Conservation (phyloP, 441 rosid genomes). For the Erysimum pusillum region DNA sequence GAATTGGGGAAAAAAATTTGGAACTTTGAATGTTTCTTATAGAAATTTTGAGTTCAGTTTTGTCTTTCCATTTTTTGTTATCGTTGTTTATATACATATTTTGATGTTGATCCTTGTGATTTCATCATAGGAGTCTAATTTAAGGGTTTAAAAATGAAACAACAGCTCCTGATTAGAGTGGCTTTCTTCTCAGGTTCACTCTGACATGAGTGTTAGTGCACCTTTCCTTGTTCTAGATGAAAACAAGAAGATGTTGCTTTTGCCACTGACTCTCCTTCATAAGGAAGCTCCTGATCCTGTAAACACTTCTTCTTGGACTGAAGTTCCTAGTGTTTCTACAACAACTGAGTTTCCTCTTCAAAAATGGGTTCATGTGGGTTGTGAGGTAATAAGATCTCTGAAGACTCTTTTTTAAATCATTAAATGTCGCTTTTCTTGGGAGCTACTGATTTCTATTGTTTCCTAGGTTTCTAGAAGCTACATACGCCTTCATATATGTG, state of each 20-base stretch:
- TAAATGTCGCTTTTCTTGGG: neutral
- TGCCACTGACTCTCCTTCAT: slow-evolving; percentile 51
- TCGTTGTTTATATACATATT: neutral
- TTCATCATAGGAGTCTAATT: neutral
- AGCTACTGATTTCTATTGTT: neutral
- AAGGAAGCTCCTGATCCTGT: slow-evolving; percentile 54
- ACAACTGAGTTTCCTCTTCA: slow-evolving; percentile 53
- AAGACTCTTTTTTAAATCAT: neutral
- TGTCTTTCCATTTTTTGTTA: slow-evolving; percentile 2
- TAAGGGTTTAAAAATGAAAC: neutral
- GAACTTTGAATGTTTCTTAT: slow-evolving; percentile 12
- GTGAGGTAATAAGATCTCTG: slow-evolving; percentile 51
- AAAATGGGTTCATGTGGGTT: slow-evolving; percentile 79
- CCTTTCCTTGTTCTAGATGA: slow-evolving; percentile 70
- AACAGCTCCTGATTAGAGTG: slow-evolving; percentile 6
- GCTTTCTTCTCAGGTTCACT: slow-evolving; percentile 51
- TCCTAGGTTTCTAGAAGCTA: slow-evolving; percentile 54
- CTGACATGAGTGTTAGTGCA: slow-evolving; percentile 50
- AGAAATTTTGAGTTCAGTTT: neutral
- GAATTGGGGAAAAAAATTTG: slow-evolving; percentile 1
- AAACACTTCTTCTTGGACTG: slow-evolving; percentile 43
- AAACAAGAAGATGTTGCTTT: slow-evolving; percentile 58
- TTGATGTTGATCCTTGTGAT: slow-evolving; percentile 14
- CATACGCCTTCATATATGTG: slow-evolving; percentile 60
- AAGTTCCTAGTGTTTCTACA: slow-evolving; percentile 49